These are phyloP conservation scores for Hortiboletus campestris DNA, from an alignment of 768 basidiomycete species.

Conservation along the genomic window DNA sequence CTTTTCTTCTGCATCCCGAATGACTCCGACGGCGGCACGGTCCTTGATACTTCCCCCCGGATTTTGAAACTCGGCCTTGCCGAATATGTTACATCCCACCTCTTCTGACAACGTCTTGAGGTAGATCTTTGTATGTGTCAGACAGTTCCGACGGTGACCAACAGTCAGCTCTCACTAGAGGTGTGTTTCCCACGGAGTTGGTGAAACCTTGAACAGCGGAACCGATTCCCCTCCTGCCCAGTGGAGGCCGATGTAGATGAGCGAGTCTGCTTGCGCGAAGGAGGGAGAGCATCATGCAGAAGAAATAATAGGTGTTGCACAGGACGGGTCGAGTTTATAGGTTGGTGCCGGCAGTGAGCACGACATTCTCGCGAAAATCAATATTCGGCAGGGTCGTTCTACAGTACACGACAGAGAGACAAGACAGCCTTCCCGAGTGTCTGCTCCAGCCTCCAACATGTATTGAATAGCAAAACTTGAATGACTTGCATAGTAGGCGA, in stretches of 20 bases:
- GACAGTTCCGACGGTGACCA: not conserved
- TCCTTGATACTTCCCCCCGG: constrained; percentile 99
- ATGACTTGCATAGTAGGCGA: constrained; percentile 1
- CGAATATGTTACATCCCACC: constrained; percentile 80
- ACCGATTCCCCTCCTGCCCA: constrained; percentile 33
- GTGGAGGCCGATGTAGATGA: constrained; percentile 2
- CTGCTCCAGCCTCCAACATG: not conserved
- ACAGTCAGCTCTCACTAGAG: constrained; percentile 56
- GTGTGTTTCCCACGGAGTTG: constrained; percentile 91
- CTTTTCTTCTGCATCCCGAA: constrained; percentile 81
- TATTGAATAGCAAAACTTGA: not conserved
- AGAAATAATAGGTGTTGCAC: not conserved
- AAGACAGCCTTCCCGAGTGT: no score
- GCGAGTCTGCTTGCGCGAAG: constrained; percentile 30
- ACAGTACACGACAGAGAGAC: not conserved
- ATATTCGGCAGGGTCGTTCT: not conserved
- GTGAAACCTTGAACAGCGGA: constrained; percentile 73
- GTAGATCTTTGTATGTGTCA: constrained; percentile 58
- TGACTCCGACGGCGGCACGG: constrained; percentile 87
- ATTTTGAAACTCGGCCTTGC: constrained; percentile 99
- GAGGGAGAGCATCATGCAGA: constrained; percentile 30
- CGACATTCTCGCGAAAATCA: constrained; percentile 20
- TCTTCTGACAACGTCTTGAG: constrained; percentile 78
- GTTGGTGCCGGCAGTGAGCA: not conserved
- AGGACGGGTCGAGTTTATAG: not conserved